phyloP scores from a whole-genome alignment of 768 basidiomycete genomes.

The Leccinum disarticulatum region DNA sequence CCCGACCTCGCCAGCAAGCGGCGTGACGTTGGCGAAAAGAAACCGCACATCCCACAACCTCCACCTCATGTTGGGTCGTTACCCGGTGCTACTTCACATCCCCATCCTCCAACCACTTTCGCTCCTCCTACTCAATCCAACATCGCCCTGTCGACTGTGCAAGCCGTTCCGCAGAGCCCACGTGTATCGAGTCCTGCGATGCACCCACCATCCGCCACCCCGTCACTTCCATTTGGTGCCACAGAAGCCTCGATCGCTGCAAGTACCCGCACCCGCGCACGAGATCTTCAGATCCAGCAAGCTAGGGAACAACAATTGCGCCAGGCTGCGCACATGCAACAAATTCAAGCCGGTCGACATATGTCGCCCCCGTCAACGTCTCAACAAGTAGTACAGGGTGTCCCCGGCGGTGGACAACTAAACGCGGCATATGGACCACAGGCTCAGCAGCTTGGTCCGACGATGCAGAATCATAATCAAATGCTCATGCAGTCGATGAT shows the following conservation, averaged over 20 bases:
- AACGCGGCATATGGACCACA: conserved; percentile 30
- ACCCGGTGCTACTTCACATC: conserved; percentile 16
- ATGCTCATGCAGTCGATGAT: conserved; percentile 59
- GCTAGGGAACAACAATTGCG: conserved; percentile 35
- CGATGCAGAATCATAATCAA: conserved; percentile 57
- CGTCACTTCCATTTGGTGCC: conserved; percentile 33
- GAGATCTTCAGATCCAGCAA: conserved; percentile 38
- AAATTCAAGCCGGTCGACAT: conserved; percentile 37
- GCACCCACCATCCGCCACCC: conserved; percentile 27
- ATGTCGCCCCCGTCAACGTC: conserved; percentile 42
- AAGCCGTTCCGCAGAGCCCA: conserved; percentile 30
- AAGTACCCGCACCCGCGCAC: conserved; percentile 32
- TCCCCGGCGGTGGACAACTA: conserved; percentile 17
- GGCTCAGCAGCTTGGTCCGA: conserved; percentile 43
- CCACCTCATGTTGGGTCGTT: conserved; percentile 17
- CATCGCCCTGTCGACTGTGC: conserved; percentile 15
- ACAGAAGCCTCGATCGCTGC: conserved; percentile 37
- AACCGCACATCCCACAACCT: conserved; percentile 44
- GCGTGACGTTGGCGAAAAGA: conserved; percentile 67
- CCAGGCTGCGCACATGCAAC: conserved; percentile 34
- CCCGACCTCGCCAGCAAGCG: conserved; percentile 55
- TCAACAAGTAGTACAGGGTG: conserved; percentile 20
- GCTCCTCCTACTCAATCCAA: conserved; percentile 19
- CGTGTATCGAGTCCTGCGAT: conserved; percentile 35
- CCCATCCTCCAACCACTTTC: conserved; percentile 24